Evolutionary conservation across 371 early-diverging fungal species (phyloP), one percentile per base, ranked within the genome.

Genomic region (Apophysomyces elegans): DNA sequence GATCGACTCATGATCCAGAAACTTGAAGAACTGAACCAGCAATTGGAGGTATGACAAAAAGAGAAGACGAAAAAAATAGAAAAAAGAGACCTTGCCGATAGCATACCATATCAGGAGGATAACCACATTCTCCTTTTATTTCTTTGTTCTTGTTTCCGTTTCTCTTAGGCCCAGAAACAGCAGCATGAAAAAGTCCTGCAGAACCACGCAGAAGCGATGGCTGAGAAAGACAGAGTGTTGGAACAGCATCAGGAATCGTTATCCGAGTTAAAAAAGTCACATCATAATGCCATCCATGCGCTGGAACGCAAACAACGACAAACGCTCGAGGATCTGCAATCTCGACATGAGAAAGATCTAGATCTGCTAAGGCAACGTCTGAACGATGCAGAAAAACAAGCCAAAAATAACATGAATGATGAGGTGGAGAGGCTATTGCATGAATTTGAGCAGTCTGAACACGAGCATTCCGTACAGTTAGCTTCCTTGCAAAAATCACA

Each of bases 391-490:
- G 83, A 82, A 58, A 69, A 45, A 16, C 69, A 73, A 16, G 77
- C 78, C 16, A 77, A 74, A 54, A 67, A 66, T 1, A 71, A 67
- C 6, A 70, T 82, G 47, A 71, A 82, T 45, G 78, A 77, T 61
- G 83, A 82, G 54, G 72, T 82, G n/a, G 78, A 79, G 59, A 72
- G 72, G 43, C 69, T 82, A 3, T 32, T 82, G 21, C 74, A 73
- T 16, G 83, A 82, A 45, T 82, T 82, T 70, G 83, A 82, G 38
- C 80, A 82, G 54, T 77, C 80, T 0, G 78, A 82, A n/a, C 80
- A 82, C 59, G 72, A 68, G 13, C 83, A 82, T 47, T 70, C 78
- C 0, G 64, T 74, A 2, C 70, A 82, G 58, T 39, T 82, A 7
- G 83, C 78, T 21, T 16, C 57, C 36, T 18, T 82, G 14, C 72